Base-by-base conservation (phyloP, 805 yeast species). In the Lipomyces starkeyi region DNA sequence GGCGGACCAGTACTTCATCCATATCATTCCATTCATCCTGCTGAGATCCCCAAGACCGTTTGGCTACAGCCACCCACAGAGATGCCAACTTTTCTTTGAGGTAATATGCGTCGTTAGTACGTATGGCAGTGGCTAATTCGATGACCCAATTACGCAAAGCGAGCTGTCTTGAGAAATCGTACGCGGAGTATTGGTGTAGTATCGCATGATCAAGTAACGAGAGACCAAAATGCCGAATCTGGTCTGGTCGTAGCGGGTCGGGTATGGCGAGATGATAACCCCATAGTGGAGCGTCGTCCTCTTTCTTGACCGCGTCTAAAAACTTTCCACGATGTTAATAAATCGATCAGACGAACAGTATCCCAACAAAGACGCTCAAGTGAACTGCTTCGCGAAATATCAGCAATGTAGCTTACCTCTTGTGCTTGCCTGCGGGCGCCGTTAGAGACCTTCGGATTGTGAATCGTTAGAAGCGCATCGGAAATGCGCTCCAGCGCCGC, bases 1-100 rank as follows among this genome's bases (percentile, higher is more conserved):
- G 80, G 61, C 85, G 84, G 72, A 88, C 84, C 55, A 95, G 81
- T 72, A 89, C 89, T 17, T 83, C 80, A 75, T 95, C 99, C 97
- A 95, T 93, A 22, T 89, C 85, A 1, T 83, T 82, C 99, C 99
- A 95, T 25, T 97, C 88, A 4, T 80, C 79, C 2, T 80, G 82
- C 20, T 98, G 97, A 3, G 70, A 11, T 14, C 70, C 70, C 99
- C 99, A 95, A 37, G 88, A 84, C 66, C 97, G 84, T 76, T 95
- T 95, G 11, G 97, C 97, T 7, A 95, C 82, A 55, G 91, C 89
- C 0, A 91, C 97, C 98, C 98, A 93, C 32, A 95, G 79, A 71
- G 86, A 89, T 14, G 98, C 97, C 54, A 93, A 76, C 78, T 95
- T 95, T 76, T 93, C 98, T 75, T 89, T 91, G 65, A 95, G 83